Evolutionary conservation across 805 yeast genomes (phyloP), one percentile per base, ranked within the genome.

Genomic region (Lipomyces lipofer): DNA sequence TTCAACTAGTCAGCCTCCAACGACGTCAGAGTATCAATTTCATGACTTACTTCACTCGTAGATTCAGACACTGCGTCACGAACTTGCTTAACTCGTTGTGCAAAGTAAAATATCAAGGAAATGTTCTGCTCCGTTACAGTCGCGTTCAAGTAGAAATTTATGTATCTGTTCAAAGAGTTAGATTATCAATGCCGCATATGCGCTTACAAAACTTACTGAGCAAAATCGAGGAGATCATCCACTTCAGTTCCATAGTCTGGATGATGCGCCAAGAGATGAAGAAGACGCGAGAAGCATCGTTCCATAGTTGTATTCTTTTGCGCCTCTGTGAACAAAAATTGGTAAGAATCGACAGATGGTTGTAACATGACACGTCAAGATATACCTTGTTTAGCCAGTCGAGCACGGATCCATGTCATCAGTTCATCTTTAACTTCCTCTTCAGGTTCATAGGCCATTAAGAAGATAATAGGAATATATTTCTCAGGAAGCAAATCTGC

Each of bases 51-150:
- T 28, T 64, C 67, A 36, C 68, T 72, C 2, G 64, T 67, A 4
- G 70, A 73, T 4, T 72, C 77, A 2, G 73, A 62, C 58, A 75
- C 44, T 8, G 76, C 77, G 70, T 88, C 95, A 48, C 82, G 76
- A 63, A 83, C 86, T 67, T 88, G 95, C 66, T 88, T 89, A 17
- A 88, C 78, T 50, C 95, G 76, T 54, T 86, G 86, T 0, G 94
- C 82, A 47, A 88, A 72, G 67, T 90, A 89, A 66, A 81, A 89
- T 4, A 90, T 67, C 54, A 88, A 67, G 5, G 92, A 85, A 32
- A 86, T 73, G 63, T 89, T 91, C 28, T 83, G 84, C 43, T 78
- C 77, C 2, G 76, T 81, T 0, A 85, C 84, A 43, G 88, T 77
- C 2, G 79, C 66, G 36, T 78, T 83, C 47, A 88, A 67, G 56